phyloP scores from a whole-genome alignment of 2,329 filamentous ascomycete species.

The Grosmannia clavigera region DNA sequence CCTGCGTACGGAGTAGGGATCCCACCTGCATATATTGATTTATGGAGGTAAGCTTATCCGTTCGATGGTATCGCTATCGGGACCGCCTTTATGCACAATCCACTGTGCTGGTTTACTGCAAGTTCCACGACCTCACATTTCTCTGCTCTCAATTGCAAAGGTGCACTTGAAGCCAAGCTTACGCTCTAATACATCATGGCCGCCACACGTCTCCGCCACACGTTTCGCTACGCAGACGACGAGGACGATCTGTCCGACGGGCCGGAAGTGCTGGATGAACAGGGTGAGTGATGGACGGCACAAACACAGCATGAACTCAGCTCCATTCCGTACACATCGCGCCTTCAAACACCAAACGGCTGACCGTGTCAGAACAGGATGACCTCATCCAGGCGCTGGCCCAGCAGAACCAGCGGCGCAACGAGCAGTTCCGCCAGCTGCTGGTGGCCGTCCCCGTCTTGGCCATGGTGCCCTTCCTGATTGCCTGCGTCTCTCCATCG shows the following conservation, averaged over 20 bases:
- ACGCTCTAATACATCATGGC: constrained; percentile 12
- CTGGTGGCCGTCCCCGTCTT: constrained; percentile 37
- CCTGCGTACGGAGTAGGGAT: too few relatives aligned
- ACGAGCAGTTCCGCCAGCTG: constrained; percentile 42
- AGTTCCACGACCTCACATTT: too few relatives aligned
- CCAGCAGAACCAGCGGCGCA: constrained; percentile 41
- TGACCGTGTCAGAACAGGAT: constrained; percentile 45
- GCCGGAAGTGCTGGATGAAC: constrained; percentile 59
- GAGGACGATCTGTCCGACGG: constrained; percentile 38
- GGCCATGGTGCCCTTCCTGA: constrained; percentile 20
- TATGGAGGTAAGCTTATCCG: too few relatives aligned
- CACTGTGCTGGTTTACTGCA: too few relatives aligned
- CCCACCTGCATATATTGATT: too few relatives aligned
- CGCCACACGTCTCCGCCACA: constrained; percentile 55
- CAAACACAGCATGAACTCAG: neutral
- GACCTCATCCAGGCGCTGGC: constrained; percentile 43
- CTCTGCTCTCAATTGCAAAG: too few relatives aligned
- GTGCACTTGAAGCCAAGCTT: too few relatives aligned
- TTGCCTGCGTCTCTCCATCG: constrained; percentile 17
- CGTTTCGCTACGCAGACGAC: constrained; percentile 63
- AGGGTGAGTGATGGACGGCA: constrained; percentile 36
- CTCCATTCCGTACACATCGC: too few relatives aligned
- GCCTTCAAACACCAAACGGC: neutral
- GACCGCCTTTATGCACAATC: too few relatives aligned
- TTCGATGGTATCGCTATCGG: too few relatives aligned